Evolutionary conservation across 164 flowering plant genomes (phyloP).

Genomic region (Tetrastigma voinierianum): DNA sequence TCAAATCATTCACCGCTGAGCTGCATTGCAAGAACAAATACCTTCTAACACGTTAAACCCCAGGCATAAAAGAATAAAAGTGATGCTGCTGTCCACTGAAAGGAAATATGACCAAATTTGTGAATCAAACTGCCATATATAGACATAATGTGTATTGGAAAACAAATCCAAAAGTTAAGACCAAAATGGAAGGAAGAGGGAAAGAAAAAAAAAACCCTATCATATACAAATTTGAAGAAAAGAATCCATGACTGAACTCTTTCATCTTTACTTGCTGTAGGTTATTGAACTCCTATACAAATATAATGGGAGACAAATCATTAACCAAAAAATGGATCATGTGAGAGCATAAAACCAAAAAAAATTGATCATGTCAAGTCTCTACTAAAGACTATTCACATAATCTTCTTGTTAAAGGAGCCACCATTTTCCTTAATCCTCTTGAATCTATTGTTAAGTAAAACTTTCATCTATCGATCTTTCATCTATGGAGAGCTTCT

Average conservation of each 20-base stretch:
- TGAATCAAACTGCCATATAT: no score
- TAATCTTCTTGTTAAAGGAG: not conserved
- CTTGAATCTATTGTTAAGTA: slow-evolving; percentile 1
- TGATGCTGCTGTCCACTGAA: no score
- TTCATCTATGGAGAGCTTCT: no score
- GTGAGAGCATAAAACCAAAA: not conserved
- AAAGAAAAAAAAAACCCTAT: not conserved
- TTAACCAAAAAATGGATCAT: not conserved
- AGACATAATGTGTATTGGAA: no score
- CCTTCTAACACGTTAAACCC: no score
- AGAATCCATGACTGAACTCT: slow-evolving; percentile 2
- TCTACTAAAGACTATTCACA: slow-evolving; percentile 10
- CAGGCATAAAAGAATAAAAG: no score
- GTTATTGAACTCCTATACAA: slow-evolving; percentile 9
- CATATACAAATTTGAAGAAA: slow-evolving; percentile 18
- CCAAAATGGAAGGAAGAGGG: not conserved
- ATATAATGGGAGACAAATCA: slow-evolving; percentile 6
- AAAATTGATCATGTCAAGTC: slow-evolving; percentile 10
- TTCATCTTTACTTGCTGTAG: slow-evolving; percentile 9
- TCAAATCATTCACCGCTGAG: no score
- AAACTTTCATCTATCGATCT: not conserved
- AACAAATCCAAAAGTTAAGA: not conserved
- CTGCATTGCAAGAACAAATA: no score
- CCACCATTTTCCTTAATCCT: not conserved
- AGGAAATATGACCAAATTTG: no score